Conservation (phyloP, 2,329 filamentous ascomycete genomes). For the Diaporthe sp. region DNA sequence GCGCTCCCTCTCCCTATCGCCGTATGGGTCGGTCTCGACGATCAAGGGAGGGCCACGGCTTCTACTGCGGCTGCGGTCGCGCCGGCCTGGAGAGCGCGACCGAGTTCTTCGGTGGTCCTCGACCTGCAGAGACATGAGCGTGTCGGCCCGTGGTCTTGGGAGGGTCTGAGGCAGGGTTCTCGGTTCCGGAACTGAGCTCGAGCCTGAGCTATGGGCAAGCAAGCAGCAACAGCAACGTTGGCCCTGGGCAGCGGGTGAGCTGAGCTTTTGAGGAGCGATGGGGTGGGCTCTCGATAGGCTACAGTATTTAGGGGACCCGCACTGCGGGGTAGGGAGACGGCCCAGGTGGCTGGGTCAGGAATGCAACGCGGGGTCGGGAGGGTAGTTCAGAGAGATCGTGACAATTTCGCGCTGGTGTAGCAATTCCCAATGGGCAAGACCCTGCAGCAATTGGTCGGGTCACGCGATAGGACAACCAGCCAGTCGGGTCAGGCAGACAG, state of each 20-base stretch:
- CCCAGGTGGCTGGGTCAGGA: slow-evolving; percentile 28
- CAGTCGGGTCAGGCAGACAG: background rate
- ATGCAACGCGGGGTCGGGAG: slow-evolving; percentile 9
- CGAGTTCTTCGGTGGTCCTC: slow-evolving; percentile 59
- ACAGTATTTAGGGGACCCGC: slow-evolving; percentile 10
- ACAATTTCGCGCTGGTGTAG: slow-evolving; percentile 6
- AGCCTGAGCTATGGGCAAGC: slow-evolving; percentile 15
- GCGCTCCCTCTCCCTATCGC: slow-evolving; percentile 45
- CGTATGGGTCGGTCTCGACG: slow-evolving; percentile 59
- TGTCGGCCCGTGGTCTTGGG: background rate
- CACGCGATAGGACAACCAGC: background rate
- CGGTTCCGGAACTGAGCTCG: background rate
- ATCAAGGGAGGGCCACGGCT: slow-evolving; percentile 49
- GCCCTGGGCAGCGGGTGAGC: slow-evolving; percentile 24
- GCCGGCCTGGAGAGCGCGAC: slow-evolving; percentile 58
- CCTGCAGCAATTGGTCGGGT: slow-evolving; percentile 4
- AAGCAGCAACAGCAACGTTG: background rate
- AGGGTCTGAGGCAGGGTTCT: background rate
- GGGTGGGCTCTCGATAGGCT: background rate
- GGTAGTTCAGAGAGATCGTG: background rate
- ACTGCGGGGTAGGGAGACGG: slow-evolving; percentile 33
- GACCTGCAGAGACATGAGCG: slow-evolving; percentile 64
- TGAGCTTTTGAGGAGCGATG: background rate
- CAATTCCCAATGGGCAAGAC: background rate
- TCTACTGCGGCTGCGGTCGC: slow-evolving; percentile 49